Percentiles rank a stretch among this genome's conserved stretches.
Conservation (phyloP, 1,284 basidiomycete genomes). For the Malassezia nana region DNA sequence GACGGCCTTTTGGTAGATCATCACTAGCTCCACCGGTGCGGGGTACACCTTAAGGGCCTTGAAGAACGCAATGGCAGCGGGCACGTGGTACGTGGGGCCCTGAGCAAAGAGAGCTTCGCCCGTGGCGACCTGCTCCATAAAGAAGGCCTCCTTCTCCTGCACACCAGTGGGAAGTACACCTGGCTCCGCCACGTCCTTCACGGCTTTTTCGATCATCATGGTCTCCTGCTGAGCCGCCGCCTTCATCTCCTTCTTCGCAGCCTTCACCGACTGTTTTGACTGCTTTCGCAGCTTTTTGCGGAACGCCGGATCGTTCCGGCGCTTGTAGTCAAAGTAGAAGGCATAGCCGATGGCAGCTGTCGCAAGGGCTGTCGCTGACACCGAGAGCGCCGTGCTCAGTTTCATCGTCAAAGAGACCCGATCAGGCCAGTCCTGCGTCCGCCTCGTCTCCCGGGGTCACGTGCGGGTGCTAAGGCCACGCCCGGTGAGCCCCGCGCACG, state of each 20-base stretch:
- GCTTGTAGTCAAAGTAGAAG: constrained; percentile 83
- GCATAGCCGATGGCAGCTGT: constrained; percentile 41
- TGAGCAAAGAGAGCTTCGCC: constrained; percentile 73
- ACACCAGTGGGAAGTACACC: constrained; percentile 55
- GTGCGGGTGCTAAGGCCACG: constrained; percentile 16
- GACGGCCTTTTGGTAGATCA: constrained; percentile 79
- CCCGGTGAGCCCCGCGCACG: not conserved
- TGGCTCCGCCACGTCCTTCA: constrained; percentile 26
- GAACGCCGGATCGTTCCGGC: constrained; percentile 76
- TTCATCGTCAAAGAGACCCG: constrained; percentile 8
- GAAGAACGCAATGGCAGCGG: constrained; percentile 82
- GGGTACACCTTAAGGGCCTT: constrained; percentile 89
- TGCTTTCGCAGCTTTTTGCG: constrained; percentile 77
- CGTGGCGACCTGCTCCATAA: constrained; percentile 75
- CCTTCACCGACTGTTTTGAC: constrained; percentile 55
- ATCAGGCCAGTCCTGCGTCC: not conserved
- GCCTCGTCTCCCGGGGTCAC: constrained; percentile 9
- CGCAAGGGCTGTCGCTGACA: constrained; percentile 18
- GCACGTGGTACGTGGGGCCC: constrained; percentile 54
- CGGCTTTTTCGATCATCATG: constrained; percentile 27
- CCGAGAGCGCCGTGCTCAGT: constrained; percentile 9
- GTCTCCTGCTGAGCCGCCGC: constrained; percentile 25
- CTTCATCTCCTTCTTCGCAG: constrained; percentile 51
- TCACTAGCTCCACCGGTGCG: constrained; percentile 68
- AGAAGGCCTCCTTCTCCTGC: constrained; percentile 56